These are phyloP conservation scores for Erysimum pusillum DNA, from an alignment of 441 rosid species.

Conservation along the genomic window DNA sequence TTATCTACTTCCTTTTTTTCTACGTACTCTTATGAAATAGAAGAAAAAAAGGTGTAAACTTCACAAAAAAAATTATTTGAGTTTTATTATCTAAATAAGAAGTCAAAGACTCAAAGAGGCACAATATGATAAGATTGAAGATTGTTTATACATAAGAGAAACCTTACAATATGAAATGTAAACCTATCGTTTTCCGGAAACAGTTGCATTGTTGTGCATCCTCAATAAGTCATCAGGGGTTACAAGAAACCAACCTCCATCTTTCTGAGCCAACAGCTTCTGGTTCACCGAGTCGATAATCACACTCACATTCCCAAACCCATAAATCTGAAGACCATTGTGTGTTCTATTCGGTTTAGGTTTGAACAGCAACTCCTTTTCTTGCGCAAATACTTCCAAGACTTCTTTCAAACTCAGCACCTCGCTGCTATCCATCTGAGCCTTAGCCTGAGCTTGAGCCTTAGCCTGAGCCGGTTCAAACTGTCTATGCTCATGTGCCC, in stretches of 20 bases:
- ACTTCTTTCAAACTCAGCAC: slow-evolving; percentile 86
- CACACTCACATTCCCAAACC: slow-evolving; percentile 83
- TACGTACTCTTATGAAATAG: background rate
- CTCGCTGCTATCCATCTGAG: slow-evolving; percentile 52
- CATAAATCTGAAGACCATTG: slow-evolving; percentile 86
- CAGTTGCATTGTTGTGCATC: slow-evolving; percentile 62
- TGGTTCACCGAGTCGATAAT: slow-evolving; percentile 76
- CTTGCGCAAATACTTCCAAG: slow-evolving; percentile 80
- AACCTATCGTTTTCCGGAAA: slow-evolving; percentile 49
- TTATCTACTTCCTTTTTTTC: slow-evolving; percentile 20
- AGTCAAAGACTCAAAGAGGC: background rate
- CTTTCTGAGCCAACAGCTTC: slow-evolving; percentile 73
- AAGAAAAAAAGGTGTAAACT: slow-evolving; percentile 8
- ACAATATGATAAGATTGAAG: slow-evolving; percentile 5
- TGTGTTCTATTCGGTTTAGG: slow-evolving; percentile 87
- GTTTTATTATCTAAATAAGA: slow-evolving; percentile 9
- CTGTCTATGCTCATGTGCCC: slow-evolving; percentile 67
- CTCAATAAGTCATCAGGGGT: slow-evolving; percentile 71
- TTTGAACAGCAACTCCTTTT: slow-evolving; percentile 75
- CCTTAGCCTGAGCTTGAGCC: slow-evolving; percentile 44
- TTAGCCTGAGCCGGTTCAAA: slow-evolving; percentile 63
- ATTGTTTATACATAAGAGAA: slow-evolving; percentile 27
- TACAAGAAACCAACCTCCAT: slow-evolving; percentile 70
- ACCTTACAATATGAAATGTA: slow-evolving; percentile 3
- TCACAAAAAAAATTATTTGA: slow-evolving; percentile 8